Evolutionary conservation across 306 rosid genomes (phyloP).

Genomic region (Aeschynomene evenia): DNA sequence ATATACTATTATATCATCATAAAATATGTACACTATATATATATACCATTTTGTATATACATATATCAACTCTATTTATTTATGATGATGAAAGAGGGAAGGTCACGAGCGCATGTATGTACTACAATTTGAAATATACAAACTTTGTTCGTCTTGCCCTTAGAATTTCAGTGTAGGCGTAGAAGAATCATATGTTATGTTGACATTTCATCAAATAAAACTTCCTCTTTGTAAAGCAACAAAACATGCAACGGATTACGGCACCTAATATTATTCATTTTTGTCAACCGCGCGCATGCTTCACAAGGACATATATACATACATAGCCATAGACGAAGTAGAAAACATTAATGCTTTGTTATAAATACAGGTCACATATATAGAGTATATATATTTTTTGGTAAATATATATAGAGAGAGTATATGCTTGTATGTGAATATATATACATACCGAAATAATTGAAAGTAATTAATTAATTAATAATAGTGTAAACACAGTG

Average conservation of each 20-base stretch:
- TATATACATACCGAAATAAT: no score
- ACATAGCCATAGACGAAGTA: neutral
- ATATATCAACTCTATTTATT: no score
- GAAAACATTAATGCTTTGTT: neutral
- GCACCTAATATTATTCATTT: neutral
- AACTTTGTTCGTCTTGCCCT: neutral
- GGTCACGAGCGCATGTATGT: conserved; percentile 18
- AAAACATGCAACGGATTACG: neutral
- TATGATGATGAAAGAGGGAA: conserved; percentile 12
- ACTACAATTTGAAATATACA: neutral
- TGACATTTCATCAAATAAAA: conserved; percentile 29
- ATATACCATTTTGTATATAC: no score
- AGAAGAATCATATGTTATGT: conserved; percentile 2
- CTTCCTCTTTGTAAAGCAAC: neutral
- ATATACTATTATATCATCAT: no score
- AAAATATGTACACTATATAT: no score
- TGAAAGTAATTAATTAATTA: neutral
- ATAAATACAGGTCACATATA: neutral
- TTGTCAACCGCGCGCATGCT: conserved; percentile 37
- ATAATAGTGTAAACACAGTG: neutral
- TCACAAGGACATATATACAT: conserved; percentile 39
- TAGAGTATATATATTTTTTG: no score
- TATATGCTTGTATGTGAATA: no score
- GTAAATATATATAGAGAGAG: no score
- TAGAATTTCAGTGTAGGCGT: neutral